phyloP scores from a whole-genome alignment of 441 rosid species.

The Bruguiera hainesii region DNA sequence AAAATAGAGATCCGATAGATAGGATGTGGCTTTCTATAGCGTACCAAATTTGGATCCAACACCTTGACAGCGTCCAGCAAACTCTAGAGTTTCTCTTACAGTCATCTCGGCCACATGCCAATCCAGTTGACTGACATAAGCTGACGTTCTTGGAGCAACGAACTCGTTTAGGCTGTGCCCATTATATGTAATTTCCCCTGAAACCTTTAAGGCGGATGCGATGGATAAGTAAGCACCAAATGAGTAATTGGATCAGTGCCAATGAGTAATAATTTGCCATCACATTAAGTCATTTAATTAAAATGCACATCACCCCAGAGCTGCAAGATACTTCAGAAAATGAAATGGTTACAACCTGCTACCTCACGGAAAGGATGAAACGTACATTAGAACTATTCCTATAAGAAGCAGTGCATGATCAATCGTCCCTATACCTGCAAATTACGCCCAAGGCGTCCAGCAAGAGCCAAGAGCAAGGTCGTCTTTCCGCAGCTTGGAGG shows the following conservation, averaged over 20 bases:
- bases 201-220: constrained; percentile 43
- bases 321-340: too few species aligned
- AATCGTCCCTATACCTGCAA: constrained; percentile 54
- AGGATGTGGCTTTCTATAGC: constrained; percentile 20
- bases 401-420: background rate
- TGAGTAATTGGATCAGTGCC: background rate
- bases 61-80: constrained; percentile 94
- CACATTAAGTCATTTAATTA: background rate
- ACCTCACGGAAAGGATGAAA: constrained; percentile 5
- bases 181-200: constrained; percentile 79
- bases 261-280: background rate
- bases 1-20: background rate
- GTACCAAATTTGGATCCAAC: constrained; percentile 93
- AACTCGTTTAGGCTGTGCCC: constrained; percentile 79
- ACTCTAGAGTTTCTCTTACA: constrained; percentile 83
- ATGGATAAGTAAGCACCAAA: background rate
- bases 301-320: background rate
- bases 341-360: too few species aligned
- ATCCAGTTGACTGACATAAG: constrained; percentile 96
- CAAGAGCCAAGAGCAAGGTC: constrained; percentile 84
- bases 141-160: constrained; percentile 91
- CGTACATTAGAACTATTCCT: background rate
- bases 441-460: constrained; percentile 73
- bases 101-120: constrained; percentile 97
- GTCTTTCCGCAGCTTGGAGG: constrained; percentile 99